phyloP scores from a whole-genome alignment of 352 stramenopile species.

The Globisporangium viniferum region DNA sequence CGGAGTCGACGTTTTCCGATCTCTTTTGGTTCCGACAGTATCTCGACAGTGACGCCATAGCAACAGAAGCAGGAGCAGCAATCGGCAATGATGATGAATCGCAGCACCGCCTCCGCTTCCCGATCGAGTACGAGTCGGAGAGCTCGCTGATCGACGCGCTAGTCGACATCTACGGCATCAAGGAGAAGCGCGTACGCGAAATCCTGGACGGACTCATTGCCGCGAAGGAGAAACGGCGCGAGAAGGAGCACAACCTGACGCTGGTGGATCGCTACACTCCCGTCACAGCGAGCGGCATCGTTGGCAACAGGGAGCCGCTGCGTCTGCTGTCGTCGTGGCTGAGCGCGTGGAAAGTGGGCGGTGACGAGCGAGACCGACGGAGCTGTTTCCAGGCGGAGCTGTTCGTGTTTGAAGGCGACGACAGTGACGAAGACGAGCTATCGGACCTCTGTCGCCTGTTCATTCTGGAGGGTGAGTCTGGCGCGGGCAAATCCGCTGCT shows the following conservation, averaged over 20 bases:
- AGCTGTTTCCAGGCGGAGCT: conserved; percentile 62
- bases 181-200: conserved; percentile 57
- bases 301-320: conserved; percentile 64
- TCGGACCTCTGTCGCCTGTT: conserved; percentile 64
- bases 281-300: conserved; percentile 47
- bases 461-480: conserved; percentile 67
- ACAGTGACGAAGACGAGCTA: conserved; percentile 51
- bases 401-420: conserved; percentile 61
- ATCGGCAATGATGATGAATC: not conserved
- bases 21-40: conserved; percentile 61
- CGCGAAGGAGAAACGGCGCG: conserved; percentile 39
- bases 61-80: not conserved
- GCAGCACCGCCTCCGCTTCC: not conserved
- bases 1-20: conserved; percentile 44
- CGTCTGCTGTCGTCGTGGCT: conserved; percentile 73
- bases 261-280: conserved; percentile 69
- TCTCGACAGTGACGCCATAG: conserved; percentile 5
- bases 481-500: conserved; percentile 71
- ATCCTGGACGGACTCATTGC: conserved; percentile 41
- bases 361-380: conserved; percentile 36
- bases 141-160: conserved; percentile 49
- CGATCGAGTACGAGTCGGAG: conserved; percentile 20
- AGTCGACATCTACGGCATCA: conserved; percentile 44
- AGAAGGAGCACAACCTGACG: conserved; percentile 52
- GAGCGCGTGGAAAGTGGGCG: conserved; percentile 64